A percentile compares a stretch with the other conserved stretches of the same genome.
phyloP scores from a whole-genome alignment of 1,139 yeast species.

The Scheffersomyces segobiensis region DNA sequence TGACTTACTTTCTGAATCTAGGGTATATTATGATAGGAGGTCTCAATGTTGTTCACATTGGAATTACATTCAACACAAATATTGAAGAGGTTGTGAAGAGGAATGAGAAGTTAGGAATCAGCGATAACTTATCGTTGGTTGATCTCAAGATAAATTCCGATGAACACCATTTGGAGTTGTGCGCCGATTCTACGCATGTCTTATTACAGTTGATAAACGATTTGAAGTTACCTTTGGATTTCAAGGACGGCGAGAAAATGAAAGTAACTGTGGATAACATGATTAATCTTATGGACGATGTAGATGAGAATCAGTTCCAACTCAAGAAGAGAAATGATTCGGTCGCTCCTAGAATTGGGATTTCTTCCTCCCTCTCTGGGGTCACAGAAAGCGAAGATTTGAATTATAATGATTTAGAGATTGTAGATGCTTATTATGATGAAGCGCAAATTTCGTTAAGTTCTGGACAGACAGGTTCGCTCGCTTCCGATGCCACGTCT shows the following conservation, averaged over 20 bases:
- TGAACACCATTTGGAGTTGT: conserved; percentile 54
- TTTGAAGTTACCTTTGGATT: conserved; percentile 64
- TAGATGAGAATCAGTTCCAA: conserved; percentile 40
- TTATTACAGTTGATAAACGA: conserved; percentile 68
- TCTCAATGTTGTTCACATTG: conserved; percentile 43
- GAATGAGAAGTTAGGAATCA: conserved; percentile 20
- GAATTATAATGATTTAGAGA: conserved; percentile 3
- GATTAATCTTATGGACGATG: conserved; percentile 49
- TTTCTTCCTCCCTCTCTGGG: too few relatives aligned
- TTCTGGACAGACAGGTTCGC: conserved; percentile 2
- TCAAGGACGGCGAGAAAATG: conserved; percentile 58
- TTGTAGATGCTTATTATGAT: conserved; percentile 27
- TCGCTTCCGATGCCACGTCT: not conserved
- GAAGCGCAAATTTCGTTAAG: conserved; percentile 3
- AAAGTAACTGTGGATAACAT: conserved; percentile 34
- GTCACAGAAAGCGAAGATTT: not conserved
- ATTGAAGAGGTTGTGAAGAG: conserved; percentile 21
- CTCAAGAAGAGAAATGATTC: not conserved
- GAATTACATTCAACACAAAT: conserved; percentile 34
- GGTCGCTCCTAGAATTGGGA: conserved; percentile 1
- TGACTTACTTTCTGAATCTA: conserved; percentile 13
- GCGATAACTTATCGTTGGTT: conserved; percentile 26
- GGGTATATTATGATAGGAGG: conserved; percentile 52
- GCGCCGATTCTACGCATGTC: conserved; percentile 85
- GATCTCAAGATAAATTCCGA: conserved; percentile 53